Conservation (phyloP, 768 basidiomycete species). For the Boletus rubroflammeus region DNA sequence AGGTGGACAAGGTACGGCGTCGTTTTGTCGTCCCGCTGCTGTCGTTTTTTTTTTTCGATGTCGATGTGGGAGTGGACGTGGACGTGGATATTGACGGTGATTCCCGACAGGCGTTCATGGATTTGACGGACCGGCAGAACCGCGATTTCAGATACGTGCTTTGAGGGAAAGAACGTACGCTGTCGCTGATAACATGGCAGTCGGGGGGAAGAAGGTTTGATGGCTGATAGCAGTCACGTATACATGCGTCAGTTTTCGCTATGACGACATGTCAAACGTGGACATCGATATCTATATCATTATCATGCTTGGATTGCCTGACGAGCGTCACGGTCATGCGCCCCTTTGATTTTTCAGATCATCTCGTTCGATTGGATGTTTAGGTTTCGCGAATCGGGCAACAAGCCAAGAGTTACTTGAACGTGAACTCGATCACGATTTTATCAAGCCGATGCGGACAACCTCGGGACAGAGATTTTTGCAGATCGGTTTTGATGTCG, state of each 20-base stretch:
- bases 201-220: not conserved
- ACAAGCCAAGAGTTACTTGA: too few relatives aligned
- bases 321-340: too few relatives aligned
- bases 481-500: not conserved
- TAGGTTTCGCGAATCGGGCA: not conserved
- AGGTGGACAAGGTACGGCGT: conserved; percentile 57
- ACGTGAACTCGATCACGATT: too few relatives aligned
- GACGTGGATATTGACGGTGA: not conserved
- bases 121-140: conserved; percentile 71
- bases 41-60: not conserved
- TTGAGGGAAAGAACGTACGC: conserved; percentile 28
- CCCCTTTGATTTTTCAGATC: too few relatives aligned
- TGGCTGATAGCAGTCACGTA: not conserved
- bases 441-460: too few relatives aligned
- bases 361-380: not conserved
- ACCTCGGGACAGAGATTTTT: too few relatives aligned
- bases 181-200: not conserved
- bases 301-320: too few relatives aligned
- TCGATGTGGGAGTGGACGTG: not conserved
- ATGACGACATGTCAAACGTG: too few relatives aligned
- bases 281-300: too few relatives aligned
- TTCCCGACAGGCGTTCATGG: conserved; percentile 55
- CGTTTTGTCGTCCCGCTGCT: not conserved
- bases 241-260: too few relatives aligned
- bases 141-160: conserved; percentile 71